phyloP scores from a whole-genome alignment of 2,329 filamentous ascomycete genomes.

The Elsinoe australis region DNA sequence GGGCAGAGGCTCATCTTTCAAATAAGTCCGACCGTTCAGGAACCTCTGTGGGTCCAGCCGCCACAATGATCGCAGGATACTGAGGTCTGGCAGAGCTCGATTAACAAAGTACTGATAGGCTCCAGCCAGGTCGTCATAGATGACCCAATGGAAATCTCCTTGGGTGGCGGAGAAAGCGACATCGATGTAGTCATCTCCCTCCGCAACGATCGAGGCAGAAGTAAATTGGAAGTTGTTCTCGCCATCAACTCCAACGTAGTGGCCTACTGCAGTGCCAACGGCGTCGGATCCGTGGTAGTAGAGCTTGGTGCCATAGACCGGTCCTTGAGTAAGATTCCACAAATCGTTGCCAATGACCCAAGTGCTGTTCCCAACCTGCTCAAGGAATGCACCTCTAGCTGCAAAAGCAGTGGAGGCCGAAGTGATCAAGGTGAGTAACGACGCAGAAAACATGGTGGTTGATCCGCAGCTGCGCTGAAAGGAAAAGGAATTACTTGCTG shows the following conservation, averaged over 20 bases:
- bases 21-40: slow-evolving; percentile 39
- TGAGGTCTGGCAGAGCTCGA: slow-evolving; percentile 40
- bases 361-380: slow-evolving; percentile 29
- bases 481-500: no score
- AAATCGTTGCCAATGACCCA: slow-evolving; percentile 36
- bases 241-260: slow-evolving; percentile 44
- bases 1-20: slow-evolving; percentile 42
- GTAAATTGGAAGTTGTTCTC: slow-evolving; percentile 43
- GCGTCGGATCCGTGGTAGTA: slow-evolving; percentile 37
- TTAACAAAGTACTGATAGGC: slow-evolving; percentile 51
- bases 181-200: slow-evolving; percentile 40
- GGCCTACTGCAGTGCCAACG: slow-evolving; percentile 35
- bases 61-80: slow-evolving; percentile 46
- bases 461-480: no score
- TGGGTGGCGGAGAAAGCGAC: slow-evolving; percentile 41
- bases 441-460: slow-evolving; percentile 18
- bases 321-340: slow-evolving; percentile 37
- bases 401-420: background rate
- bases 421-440: slow-evolving; percentile 22
- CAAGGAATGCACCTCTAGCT: slow-evolving; percentile 25
- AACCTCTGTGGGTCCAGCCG: slow-evolving; percentile 41
- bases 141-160: slow-evolving; percentile 48
- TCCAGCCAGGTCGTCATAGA: slow-evolving; percentile 41
- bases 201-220: slow-evolving; percentile 38
- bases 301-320: slow-evolving; percentile 35